These are phyloP conservation scores for Fistulinella cinereoalba DNA, from an alignment of 1,284 basidiomycete species.

Conservation along the genomic window DNA sequence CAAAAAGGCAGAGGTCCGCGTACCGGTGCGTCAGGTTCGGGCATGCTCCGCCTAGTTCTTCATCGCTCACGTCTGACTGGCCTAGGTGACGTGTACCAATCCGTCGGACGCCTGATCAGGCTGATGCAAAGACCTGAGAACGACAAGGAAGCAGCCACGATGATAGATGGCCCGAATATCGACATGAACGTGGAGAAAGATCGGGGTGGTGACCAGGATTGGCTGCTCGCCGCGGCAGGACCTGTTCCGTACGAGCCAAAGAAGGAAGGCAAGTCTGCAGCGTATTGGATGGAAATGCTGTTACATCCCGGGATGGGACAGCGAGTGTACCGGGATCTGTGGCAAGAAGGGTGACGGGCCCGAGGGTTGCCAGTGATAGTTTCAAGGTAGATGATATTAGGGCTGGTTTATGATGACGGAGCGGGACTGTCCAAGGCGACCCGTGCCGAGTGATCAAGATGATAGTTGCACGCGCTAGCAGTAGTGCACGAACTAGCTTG, in stretches of 20 bases:
- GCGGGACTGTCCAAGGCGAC: too few relatives aligned
- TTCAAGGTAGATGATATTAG: too few relatives aligned
- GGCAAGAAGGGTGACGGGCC: slow-evolving; percentile 13
- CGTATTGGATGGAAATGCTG: slow-evolving; percentile 20
- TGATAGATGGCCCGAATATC: not conserved
- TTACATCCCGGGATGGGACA: slow-evolving; percentile 41
- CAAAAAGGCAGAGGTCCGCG: slow-evolving; percentile 11
- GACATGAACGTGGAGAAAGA: not conserved
- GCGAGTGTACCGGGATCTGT: slow-evolving; percentile 12
- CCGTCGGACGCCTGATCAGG: slow-evolving; percentile 24
- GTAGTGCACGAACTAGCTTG: too few relatives aligned
- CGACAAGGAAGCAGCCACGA: not conserved
- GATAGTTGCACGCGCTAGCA: too few relatives aligned
- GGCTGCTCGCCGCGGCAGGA: not conserved
- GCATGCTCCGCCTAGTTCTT: not conserved
- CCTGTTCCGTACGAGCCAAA: slow-evolving; percentile 6
- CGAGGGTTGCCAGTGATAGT: too few relatives aligned
- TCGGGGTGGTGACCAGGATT: not conserved
- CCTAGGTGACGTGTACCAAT: slow-evolving; percentile 25
- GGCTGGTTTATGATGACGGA: too few relatives aligned
- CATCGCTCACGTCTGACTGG: not conserved
- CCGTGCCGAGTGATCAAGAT: too few relatives aligned
- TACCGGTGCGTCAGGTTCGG: slow-evolving; percentile 19
- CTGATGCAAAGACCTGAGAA: slow-evolving; percentile 15
- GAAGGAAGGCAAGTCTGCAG: not conserved